phyloP scores from a whole-genome alignment of 495 filamentous ascomycete genomes.

The Hyaloscypha hepaticicola region DNA sequence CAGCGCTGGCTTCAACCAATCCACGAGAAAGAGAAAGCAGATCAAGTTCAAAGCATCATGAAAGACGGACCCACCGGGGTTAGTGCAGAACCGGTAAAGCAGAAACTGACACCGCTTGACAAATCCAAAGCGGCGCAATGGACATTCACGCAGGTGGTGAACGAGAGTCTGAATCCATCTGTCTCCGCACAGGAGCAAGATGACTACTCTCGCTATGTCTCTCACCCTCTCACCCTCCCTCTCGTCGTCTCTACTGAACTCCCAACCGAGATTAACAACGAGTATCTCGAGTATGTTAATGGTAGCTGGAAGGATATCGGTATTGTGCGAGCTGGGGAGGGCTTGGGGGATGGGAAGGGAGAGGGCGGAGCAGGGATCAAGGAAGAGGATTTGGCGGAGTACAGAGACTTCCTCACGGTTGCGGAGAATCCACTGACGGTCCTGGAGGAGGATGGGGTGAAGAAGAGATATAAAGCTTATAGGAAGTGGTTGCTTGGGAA shows the following conservation, averaged over 20 bases:
- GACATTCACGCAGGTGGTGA: constrained; percentile 83
- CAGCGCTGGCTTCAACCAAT: constrained; percentile 55
- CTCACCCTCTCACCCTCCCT: constrained; percentile 84
- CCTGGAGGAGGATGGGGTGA: constrained; percentile 73
- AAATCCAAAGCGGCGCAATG: constrained; percentile 75
- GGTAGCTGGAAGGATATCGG: constrained; percentile 44
- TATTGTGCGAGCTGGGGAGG: constrained; percentile 14
- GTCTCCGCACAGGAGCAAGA: constrained; percentile 72
- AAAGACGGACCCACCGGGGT: constrained; percentile 37
- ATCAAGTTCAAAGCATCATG: constrained; percentile 45
- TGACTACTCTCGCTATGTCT: constrained; percentile 89
- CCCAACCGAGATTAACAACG: constrained; percentile 53
- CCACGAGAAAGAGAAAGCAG: constrained; percentile 36
- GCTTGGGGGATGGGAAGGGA: not conserved
- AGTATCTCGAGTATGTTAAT: constrained; percentile 74
- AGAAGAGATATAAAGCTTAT: constrained; percentile 96
- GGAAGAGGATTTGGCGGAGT: constrained; percentile 68
- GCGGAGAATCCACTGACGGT: constrained; percentile 86
- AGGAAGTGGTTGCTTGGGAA: constrained; percentile 90
- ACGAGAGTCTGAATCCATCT: constrained; percentile 74
- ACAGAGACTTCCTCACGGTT: constrained; percentile 70
- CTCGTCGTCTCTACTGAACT: constrained; percentile 77
- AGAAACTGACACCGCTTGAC: constrained; percentile 48
- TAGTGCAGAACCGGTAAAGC: constrained; percentile 10
- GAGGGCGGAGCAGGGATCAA: constrained; percentile 5